A percentile compares a stretch with the other conserved stretches of the same genome.
These are phyloP conservation scores for Pelargonium myrrhifolium DNA, from an alignment of 441 rosid genomes.

Conservation along the genomic window DNA sequence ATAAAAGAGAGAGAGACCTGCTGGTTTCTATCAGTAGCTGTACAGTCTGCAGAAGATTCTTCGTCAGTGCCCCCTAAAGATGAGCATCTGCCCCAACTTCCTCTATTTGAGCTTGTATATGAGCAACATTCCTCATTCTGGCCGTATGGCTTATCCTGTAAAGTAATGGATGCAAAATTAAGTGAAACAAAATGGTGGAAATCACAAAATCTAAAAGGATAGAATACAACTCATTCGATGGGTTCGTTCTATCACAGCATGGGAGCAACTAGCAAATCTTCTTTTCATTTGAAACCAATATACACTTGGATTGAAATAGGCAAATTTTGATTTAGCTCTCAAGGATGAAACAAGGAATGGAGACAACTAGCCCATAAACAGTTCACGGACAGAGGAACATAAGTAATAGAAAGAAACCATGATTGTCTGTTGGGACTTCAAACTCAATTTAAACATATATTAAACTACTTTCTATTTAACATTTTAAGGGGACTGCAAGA, in stretches of 20 bases:
- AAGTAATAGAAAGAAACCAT: background rate
- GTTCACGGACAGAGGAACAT: background rate
- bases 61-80: slow-evolving; percentile 83
- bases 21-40: slow-evolving; percentile 31
- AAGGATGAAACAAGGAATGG: background rate
- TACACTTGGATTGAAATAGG: background rate
- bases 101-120: slow-evolving; percentile 84
- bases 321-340: background rate
- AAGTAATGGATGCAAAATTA: slow-evolving; percentile 10
- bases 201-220: background rate
- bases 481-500: slow-evolving; percentile 5
- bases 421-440: slow-evolving; percentile 1
- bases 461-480: slow-evolving; percentile 9
- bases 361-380: background rate
- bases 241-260: too few species aligned
- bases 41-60: slow-evolving; percentile 49
- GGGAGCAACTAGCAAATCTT: too few species aligned
- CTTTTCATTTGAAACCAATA: background rate
- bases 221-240: too few species aligned
- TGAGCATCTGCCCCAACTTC: slow-evolving; percentile 98
- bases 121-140: slow-evolving; percentile 77
- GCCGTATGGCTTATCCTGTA: slow-evolving; percentile 55
- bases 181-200: background rate
- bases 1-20: slow-evolving; percentile 65
- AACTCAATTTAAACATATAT: slow-evolving; percentile 1